Conservation (phyloP, 768 basidiomycete species). For the Leucosporidium scottii region DNA sequence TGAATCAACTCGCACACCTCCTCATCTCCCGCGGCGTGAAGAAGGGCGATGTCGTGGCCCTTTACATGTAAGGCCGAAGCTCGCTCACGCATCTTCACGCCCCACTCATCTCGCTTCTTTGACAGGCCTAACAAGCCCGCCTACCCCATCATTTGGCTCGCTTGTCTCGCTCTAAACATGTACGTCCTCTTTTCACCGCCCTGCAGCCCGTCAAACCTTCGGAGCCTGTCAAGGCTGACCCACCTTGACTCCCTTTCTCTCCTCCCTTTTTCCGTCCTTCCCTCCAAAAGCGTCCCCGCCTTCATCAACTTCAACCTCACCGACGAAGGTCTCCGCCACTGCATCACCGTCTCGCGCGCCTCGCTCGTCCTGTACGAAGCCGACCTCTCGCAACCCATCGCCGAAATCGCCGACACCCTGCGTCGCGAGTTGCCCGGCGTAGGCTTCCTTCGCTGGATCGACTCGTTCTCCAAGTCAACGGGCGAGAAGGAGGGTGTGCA, state of each 20-base stretch:
- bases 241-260: too few relatives aligned
- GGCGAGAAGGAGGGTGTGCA: not conserved
- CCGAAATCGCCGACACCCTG: not conserved
- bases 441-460: conserved; percentile 11
- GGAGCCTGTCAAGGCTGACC: not conserved
- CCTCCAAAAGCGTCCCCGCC: conserved; percentile 18
- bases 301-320: conserved; percentile 33
- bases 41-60: conserved; percentile 16
- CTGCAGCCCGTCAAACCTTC: too few relatives aligned
- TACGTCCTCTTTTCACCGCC: not conserved
- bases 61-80: conserved; percentile 12
- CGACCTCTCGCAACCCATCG: conserved; percentile 12
- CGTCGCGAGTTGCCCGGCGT: not conserved
- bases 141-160: conserved; percentile 27
- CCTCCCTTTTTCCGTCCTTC: not conserved
- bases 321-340: conserved; percentile 22
- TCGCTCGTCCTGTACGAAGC: conserved; percentile 28
- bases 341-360: conserved; percentile 18
- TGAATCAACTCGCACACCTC: conserved; percentile 19
- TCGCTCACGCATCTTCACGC: not conserved
- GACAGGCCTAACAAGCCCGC: conserved; percentile 29
- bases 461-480: conserved; percentile 6
- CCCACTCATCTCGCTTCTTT: not conserved
- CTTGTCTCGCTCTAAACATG: conserved; percentile 26
- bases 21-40: conserved; percentile 9